Evolutionary conservation across 202 grass and related monocot species (phyloP).

Genomic region (Zoysia matrella): DNA sequence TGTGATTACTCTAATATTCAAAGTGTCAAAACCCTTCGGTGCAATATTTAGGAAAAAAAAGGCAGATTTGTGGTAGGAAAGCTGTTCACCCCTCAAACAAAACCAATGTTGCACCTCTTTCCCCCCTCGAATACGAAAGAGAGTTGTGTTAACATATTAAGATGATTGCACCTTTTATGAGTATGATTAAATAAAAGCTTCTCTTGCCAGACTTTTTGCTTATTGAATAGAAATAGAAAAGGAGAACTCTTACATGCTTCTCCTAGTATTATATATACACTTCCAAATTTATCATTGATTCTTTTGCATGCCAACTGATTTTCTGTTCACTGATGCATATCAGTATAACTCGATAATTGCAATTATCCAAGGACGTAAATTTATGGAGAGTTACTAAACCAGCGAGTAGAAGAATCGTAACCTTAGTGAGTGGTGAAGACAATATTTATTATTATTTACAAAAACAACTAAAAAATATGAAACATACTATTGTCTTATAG

Average conservation of each 20-base stretch:
- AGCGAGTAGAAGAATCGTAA: not conserved
- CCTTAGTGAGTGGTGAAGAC: not conserved
- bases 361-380: constrained; percentile 13
- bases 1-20: not conserved
- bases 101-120: not conserved
- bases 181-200: constrained; percentile 8
- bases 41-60: constrained; percentile 25
- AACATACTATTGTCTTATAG: constrained; percentile 19
- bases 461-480: constrained; percentile 11
- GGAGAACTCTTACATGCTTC: constrained; percentile 2
- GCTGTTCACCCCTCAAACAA: not conserved
- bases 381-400: constrained; percentile 20
- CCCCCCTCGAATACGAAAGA: no score
- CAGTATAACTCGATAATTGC: not conserved
- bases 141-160: no score
- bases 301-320: not conserved
- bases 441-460: constrained; percentile 5
- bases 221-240: constrained; percentile 17
- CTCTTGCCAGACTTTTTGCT: not conserved
- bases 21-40: not conserved
- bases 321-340: constrained; percentile 4
- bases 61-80: not conserved
- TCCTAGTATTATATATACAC: constrained; percentile 7
- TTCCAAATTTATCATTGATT: not conserved
- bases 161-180: not conserved